A percentile compares a stretch with the other conserved stretches of the same genome.
These are phyloP conservation scores for Suillus subluteus DNA, from an alignment of 768 basidiomycete species.

Conservation along the genomic window DNA sequence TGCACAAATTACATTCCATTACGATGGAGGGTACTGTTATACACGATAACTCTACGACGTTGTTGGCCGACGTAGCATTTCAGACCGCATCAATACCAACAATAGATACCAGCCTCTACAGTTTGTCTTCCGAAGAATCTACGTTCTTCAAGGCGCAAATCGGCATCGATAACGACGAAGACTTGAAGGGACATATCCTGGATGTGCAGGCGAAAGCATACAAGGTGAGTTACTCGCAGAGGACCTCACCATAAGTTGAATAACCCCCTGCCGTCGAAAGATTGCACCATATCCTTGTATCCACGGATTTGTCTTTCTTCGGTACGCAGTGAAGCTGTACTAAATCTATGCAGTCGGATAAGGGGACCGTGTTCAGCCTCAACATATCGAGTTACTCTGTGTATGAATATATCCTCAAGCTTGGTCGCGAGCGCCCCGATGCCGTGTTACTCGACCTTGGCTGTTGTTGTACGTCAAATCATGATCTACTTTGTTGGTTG, in stretches of 20 bases:
- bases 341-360: not conserved
- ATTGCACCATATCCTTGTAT: conserved; percentile 30
- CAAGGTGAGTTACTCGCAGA: conserved; percentile 16
- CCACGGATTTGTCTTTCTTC: conserved; percentile 25
- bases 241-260: not conserved
- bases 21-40: not conserved
- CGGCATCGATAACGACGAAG: conserved; percentile 29
- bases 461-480: conserved; percentile 42
- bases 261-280: not conserved
- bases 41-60: not conserved
- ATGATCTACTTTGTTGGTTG: not conserved
- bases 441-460: conserved; percentile 49
- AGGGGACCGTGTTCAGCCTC: not conserved
- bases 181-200: conserved; percentile 31
- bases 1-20: not conserved
- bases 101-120: conserved; percentile 2
- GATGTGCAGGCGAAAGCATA: conserved; percentile 31
- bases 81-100: not conserved
- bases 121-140: conserved; percentile 9
- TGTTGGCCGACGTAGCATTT: not conserved
- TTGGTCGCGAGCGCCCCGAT: conserved; percentile 39
- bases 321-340: conserved; percentile 15
- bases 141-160: conserved; percentile 29
- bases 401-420: conserved; percentile 34
- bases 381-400: not conserved